Evolutionary conservation across 768 basidiomycete genomes (phyloP).

Genomic region (Melanogaster broomeanus): DNA sequence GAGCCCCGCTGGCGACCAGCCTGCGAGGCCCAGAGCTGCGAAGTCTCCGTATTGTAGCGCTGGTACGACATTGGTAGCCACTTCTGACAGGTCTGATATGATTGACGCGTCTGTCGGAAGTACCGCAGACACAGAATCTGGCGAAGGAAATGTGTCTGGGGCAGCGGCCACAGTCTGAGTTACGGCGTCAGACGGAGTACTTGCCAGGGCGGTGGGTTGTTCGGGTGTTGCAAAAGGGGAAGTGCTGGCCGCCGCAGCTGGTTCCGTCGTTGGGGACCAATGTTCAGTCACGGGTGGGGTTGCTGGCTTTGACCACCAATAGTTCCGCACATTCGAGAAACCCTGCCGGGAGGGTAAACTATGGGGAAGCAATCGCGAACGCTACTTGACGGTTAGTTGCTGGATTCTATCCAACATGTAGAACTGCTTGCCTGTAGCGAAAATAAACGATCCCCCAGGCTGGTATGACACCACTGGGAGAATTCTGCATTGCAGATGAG

Average conservation of each 20-base stretch:
- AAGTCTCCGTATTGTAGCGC: conserved; percentile 74
- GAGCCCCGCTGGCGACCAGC: conserved; percentile 70
- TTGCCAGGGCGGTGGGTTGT: background rate
- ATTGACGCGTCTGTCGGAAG: conserved; percentile 8
- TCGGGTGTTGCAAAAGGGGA: background rate
- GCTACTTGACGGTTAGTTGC: conserved; percentile 9
- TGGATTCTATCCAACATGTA: background rate
- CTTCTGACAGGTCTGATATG: conserved; percentile 17
- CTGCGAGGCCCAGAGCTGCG: conserved; percentile 61
- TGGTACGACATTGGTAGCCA: conserved; percentile 32
- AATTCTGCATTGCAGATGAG: conserved; percentile 19
- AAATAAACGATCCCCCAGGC: conserved; percentile 9
- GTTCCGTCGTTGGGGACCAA: conserved; percentile 8
- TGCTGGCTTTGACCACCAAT: conserved; percentile 33
- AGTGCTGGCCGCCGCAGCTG: background rate
- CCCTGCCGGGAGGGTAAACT: conserved; percentile 11
- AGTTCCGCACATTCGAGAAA: conserved; percentile 24
- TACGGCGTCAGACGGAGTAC: background rate
- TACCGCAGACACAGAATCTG: conserved; percentile 6
- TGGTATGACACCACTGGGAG: conserved; percentile 9
- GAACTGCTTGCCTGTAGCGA: conserved; percentile 21
- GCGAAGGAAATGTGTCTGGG: conserved; percentile 1
- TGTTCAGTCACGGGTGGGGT: background rate
- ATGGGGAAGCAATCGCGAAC: background rate
- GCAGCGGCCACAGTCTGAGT: background rate